Evolutionary conservation across 2,329 filamentous ascomycete species (phyloP).

Genomic region (Fusarium sp.): DNA sequence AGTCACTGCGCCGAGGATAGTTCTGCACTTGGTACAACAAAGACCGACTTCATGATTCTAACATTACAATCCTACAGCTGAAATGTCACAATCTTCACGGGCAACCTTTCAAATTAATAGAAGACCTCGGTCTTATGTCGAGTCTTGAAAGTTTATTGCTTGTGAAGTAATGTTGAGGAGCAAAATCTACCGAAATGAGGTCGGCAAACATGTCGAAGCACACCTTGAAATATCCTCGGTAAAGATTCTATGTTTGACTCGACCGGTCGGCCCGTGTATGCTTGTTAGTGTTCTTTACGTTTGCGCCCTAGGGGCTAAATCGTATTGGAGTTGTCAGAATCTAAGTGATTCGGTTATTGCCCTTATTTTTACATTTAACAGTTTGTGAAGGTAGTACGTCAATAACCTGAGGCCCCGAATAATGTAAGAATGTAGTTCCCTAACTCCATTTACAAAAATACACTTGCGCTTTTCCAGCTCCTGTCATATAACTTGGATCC

Average conservation of each 20-base stretch:
- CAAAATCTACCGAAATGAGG: not conserved
- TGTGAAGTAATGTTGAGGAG: not conserved
- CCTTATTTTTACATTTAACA: too few relatives aligned
- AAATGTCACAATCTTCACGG: not conserved
- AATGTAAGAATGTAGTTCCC: too few relatives aligned
- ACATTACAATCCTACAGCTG: too few relatives aligned
- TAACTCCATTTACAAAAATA: too few relatives aligned
- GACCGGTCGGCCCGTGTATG: too few relatives aligned
- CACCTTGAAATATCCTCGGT: not conserved
- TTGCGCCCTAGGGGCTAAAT: accelerated
- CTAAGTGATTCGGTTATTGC: accelerated
- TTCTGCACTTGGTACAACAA: not conserved
- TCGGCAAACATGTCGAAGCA: too few relatives aligned
- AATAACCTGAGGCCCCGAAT: too few relatives aligned
- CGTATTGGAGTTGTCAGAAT: too few relatives aligned
- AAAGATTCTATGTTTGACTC: not conserved
- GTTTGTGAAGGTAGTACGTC: too few relatives aligned
- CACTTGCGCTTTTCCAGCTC: too few relatives aligned
- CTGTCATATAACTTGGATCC: accelerated
- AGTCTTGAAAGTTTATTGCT: not conserved
- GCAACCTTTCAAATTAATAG: accelerated
- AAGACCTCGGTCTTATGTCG: not conserved
- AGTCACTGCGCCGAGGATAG: not conserved
- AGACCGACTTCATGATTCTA: not conserved
- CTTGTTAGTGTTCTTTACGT: accelerated